phyloP scores from a whole-genome alignment of 306 rosid species.

The Alnus glutinosa region DNA sequence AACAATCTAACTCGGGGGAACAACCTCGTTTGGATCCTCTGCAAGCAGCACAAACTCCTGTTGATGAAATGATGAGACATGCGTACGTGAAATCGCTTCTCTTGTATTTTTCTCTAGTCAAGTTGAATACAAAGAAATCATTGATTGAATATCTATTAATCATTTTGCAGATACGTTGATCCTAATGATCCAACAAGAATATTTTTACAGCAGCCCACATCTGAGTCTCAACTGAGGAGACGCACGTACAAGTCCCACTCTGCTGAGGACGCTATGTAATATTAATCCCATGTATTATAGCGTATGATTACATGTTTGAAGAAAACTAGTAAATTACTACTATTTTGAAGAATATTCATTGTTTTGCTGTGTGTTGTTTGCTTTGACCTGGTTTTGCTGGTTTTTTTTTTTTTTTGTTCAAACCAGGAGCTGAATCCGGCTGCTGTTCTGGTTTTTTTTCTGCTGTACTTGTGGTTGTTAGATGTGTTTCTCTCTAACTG shows the following conservation, averaged over 20 bases:
- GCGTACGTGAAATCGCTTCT: constrained; percentile 61
- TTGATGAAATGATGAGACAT: constrained; percentile 96
- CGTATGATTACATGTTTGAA: constrained; percentile 10
- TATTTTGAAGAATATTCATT: too few relatives aligned
- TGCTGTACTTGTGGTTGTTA: too few relatives aligned
- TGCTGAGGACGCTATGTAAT: constrained; percentile 44
- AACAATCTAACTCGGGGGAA: constrained; percentile 31
- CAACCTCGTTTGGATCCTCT: constrained; percentile 71
- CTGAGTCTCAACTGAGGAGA: constrained; percentile 88
- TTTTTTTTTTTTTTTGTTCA: too few relatives aligned
- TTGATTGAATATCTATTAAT: constrained; percentile 7
- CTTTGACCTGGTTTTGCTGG: too few relatives aligned
- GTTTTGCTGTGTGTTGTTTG: too few relatives aligned
- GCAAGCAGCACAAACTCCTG: constrained; percentile 95
- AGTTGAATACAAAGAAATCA: constrained; percentile 3
- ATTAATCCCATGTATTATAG: neutral
- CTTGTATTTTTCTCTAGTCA: neutral
- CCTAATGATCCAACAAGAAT: constrained; percentile 96
- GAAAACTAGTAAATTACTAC: constrained; percentile 3
- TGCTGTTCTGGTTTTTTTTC: too few relatives aligned
- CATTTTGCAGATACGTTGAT: constrained; percentile 85
- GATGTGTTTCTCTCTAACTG: too few relatives aligned
- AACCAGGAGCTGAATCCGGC: too few relatives aligned
- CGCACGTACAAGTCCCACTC: constrained; percentile 80
- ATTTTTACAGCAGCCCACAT: constrained; percentile 88